Base-by-base conservation (phyloP, 2,329 filamentous ascomycete genomes). In the Aspergillus texensis region DNA sequence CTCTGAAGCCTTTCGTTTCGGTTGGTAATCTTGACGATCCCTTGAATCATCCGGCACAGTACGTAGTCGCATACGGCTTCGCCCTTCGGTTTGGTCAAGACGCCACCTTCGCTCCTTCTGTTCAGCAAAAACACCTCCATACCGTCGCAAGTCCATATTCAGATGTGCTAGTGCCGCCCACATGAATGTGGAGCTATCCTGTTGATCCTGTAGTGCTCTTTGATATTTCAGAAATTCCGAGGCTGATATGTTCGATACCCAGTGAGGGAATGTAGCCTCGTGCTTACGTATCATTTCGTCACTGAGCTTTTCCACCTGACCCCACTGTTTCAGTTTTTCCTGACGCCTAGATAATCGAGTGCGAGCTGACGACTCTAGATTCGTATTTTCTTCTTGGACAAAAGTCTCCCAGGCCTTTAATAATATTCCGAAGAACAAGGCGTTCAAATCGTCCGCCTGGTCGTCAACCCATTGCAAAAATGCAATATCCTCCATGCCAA, bases 211-310 rank as follows among this genome's bases (percentile, higher is more conserved):
- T 60, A 93, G 80, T 19, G 92, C 85, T 65, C 95, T 86, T 75
- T 98, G 94, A 68, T 96, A 90, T 75, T 97, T 98, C 73, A 94
- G 87, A 68, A 95, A 90, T 75, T 99, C 95, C 0, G 94, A 93
- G 56, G 91, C 89, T 76, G 94, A 95, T 46, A 99, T 97, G 71
- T 97, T 98, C 70, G 94, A 93, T 82, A 94, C 91, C 95, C 94
- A 99, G 63, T 94, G 90, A 46, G 88, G 90, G 61, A 95, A 94
- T 0, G 92, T 91, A 68, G 91, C 88, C 71, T 97, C 92, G 72
- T 98, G 94, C n/a, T 89, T 89, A 60, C 90, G 84, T 62, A 94
- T 85, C 19, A 91, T 83, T 67, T 91, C 91, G 21, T 96, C 91
- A 11, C 85, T 85, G 26, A 85, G 84, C 5, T 87, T 78, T 57